Conservation (phyloP, 805 yeast genomes). For the Cyberlindnera suaveolens region DNA sequence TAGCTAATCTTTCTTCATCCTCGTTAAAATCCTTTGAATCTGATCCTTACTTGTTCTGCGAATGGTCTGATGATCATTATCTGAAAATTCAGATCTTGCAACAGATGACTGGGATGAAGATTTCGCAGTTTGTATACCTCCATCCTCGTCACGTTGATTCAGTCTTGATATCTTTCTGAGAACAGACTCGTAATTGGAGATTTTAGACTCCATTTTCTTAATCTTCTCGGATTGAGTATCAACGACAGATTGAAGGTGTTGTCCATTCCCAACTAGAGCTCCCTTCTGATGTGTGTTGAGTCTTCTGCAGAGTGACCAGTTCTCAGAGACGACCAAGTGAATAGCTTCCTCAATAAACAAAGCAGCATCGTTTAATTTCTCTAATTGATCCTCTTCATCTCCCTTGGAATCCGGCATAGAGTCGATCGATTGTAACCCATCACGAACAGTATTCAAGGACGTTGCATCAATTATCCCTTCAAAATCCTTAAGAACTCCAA, state of each 20-base stretch:
- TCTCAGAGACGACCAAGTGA: conserved; percentile 10
- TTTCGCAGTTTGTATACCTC: not conserved
- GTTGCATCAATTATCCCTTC: conserved; percentile 15
- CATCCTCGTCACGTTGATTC: conserved; percentile 1
- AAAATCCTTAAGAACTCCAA: conserved; percentile 6
- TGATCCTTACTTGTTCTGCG: not conserved
- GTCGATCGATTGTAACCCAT: conserved; percentile 2
- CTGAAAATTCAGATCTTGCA: not conserved
- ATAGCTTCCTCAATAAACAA: conserved; percentile 16
- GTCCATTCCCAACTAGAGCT: conserved; percentile 1
- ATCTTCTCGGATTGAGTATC: conserved; percentile 7
- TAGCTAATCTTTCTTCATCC: not conserved
- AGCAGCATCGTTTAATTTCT: conserved; percentile 8
- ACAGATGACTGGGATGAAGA: not conserved
- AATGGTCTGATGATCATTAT: not conserved
- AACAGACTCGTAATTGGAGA: conserved; percentile 6
- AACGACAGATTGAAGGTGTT: conserved; percentile 9
- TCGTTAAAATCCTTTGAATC: conserved; percentile 2
- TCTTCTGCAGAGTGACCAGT: conserved; percentile 8
- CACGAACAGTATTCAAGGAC: conserved; percentile 9
- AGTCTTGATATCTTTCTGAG: conserved; percentile 4
- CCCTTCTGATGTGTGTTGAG: conserved; percentile 5
- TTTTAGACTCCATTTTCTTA: conserved; percentile 3
- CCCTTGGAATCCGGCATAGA: not conserved
- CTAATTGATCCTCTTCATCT: conserved; percentile 4